Conservation (phyloP, 495 filamentous ascomycete genomes). For the Talaromyces stipitatus region DNA sequence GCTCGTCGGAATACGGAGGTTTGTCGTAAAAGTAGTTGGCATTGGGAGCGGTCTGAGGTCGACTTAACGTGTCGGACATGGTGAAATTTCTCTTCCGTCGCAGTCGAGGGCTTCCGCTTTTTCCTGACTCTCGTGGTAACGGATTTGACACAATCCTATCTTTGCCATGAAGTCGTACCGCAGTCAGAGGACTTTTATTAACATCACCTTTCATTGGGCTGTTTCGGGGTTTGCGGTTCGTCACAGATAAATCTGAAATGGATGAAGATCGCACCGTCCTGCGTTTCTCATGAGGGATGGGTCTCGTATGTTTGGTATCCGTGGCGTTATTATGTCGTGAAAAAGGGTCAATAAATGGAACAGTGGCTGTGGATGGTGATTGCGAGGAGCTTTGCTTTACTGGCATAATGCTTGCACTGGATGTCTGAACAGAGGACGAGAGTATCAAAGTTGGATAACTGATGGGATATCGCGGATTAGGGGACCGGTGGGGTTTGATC, state of each 20-base stretch:
- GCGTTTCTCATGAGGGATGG: slow-evolving; percentile 4
- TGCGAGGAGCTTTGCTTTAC: background rate
- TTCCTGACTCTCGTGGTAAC: slow-evolving; percentile 1
- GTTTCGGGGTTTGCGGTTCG: background rate
- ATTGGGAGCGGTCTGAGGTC: slow-evolving; percentile 18
- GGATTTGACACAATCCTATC: slow-evolving; percentile 7
- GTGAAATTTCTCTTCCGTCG: slow-evolving; percentile 34
- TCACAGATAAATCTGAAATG: slow-evolving; percentile 19
- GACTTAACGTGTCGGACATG: slow-evolving; percentile 30
- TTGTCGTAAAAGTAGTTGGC: background rate
- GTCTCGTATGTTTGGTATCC: background rate
- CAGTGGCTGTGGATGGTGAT: background rate
- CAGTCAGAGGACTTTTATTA: background rate
- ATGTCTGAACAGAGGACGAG: background rate
- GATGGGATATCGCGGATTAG: background rate
- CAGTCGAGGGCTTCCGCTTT: slow-evolving; percentile 12
- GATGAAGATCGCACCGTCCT: slow-evolving; percentile 24
- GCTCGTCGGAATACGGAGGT: background rate
- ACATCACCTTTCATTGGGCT: background rate
- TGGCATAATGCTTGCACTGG: background rate
- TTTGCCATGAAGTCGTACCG: background rate
- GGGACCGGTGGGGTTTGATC: slow-evolving; percentile 21
- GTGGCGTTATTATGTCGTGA: background rate
- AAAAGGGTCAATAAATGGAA: slow-evolving; percentile 3
- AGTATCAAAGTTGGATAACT: slow-evolving; percentile 3